phyloP scores from a whole-genome alignment of 345 rosid genomes.

The Isatis tinctoria region DNA sequence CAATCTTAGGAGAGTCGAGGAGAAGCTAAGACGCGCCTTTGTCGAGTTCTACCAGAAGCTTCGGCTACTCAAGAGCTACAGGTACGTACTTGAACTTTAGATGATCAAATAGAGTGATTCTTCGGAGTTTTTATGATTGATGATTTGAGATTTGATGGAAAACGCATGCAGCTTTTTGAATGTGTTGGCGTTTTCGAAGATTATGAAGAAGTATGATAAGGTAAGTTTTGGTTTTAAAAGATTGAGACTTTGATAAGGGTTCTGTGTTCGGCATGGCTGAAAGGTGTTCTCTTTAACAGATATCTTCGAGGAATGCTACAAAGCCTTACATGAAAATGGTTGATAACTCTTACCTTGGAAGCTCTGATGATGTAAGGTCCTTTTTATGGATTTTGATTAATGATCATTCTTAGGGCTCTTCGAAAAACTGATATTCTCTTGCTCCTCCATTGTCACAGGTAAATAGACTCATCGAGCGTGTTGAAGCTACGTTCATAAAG shows the following conservation, averaged over 20 bases:
- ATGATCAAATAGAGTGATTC: background rate
- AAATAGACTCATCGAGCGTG: conserved; percentile 50
- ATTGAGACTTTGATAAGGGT: background rate
- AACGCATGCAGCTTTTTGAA: conserved; percentile 49
- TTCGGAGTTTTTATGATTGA: background rate
- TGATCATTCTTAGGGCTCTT: background rate
- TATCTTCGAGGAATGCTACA: conserved; percentile 52
- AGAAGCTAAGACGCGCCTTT: conserved; percentile 52
- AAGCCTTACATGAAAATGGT: conserved; percentile 63
- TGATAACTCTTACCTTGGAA: conserved; percentile 56
- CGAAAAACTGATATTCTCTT: background rate
- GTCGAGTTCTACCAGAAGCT: conserved; percentile 66
- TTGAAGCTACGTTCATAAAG: conserved; percentile 60
- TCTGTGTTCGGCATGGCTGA: background rate
- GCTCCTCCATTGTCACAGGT: conserved; percentile 22
- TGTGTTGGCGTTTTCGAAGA: conserved; percentile 58
- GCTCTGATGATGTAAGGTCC: conserved; percentile 31
- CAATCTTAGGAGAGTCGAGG: conserved; percentile 51
- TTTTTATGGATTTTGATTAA: conserved; percentile 9
- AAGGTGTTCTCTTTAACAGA: conserved; percentile 36
- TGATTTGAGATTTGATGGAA: background rate
- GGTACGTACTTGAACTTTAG: conserved; percentile 17
- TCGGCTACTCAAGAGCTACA: conserved; percentile 62
- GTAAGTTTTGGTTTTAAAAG: conserved; percentile 23
- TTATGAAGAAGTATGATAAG: conserved; percentile 77